phyloP scores from a whole-genome alignment of 768 basidiomycete species.

The Udeniomyces megalosporus region DNA sequence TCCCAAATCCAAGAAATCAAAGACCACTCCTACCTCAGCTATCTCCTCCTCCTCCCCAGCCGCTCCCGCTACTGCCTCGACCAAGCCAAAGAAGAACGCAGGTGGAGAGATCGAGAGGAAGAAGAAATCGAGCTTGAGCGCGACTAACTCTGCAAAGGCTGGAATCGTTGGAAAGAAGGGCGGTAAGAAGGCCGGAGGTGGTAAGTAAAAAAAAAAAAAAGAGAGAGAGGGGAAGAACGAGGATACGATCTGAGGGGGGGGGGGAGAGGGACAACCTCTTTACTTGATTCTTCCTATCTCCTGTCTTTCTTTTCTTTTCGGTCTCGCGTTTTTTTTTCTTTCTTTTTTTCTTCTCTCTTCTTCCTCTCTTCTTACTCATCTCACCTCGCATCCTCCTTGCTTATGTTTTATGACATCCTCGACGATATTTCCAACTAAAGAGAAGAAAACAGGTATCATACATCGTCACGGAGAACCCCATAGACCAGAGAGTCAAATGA shows the following conservation, averaged over 20 bases:
- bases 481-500: too few relatives aligned
- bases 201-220: background rate
- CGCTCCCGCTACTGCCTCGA: conserved; percentile 30
- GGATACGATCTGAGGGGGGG: background rate
- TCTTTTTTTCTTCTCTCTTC: too few relatives aligned
- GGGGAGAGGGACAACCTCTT: background rate
- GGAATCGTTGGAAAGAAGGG: conserved; percentile 20
- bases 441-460: too few relatives aligned
- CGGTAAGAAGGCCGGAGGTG: background rate
- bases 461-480: too few relatives aligned
- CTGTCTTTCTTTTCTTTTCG: too few relatives aligned
- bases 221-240: background rate
- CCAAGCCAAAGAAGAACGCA: conserved; percentile 29
- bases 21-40: conserved; percentile 21
- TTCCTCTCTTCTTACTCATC: too few relatives aligned
- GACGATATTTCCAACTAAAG: too few relatives aligned
- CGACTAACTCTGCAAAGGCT: conserved; percentile 16
- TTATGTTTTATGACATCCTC: too few relatives aligned
- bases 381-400: too few relatives aligned
- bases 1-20: conserved; percentile 15
- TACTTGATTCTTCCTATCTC: too few relatives aligned
- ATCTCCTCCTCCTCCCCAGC: background rate
- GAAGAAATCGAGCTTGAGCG: conserved; percentile 16
- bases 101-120: conserved; percentile 7
- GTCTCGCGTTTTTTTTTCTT: too few relatives aligned